These are phyloP conservation scores for Diaporthe sp. DNA, from an alignment of 2,329 filamentous ascomycete species.

Conservation along the genomic window DNA sequence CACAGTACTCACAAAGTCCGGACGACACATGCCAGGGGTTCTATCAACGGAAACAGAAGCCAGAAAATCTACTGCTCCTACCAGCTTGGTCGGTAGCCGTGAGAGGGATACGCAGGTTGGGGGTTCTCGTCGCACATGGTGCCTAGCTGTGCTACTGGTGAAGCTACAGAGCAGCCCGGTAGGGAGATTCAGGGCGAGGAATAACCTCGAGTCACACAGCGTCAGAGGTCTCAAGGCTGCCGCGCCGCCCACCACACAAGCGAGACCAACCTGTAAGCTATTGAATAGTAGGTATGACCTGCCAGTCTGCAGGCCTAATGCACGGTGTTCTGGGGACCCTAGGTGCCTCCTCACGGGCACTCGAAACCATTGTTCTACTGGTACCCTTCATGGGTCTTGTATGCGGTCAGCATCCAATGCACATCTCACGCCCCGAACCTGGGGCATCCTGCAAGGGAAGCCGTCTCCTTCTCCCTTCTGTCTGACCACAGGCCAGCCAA, in stretches of 20 bases:
- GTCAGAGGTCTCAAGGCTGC: conserved; percentile 1
- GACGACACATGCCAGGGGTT: not conserved
- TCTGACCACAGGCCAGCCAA: not conserved
- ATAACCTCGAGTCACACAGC: not conserved
- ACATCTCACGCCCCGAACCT: not conserved
- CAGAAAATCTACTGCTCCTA: not conserved
- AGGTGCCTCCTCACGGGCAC: not conserved
- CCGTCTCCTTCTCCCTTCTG: not conserved
- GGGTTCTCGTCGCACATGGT: not conserved
- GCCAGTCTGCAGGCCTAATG: not conserved
- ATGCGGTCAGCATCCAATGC: conserved; percentile 23
- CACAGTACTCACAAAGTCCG: not conserved
- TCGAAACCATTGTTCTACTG: not conserved
- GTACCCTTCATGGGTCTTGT: not conserved
- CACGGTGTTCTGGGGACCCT: not conserved
- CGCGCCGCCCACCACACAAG: not conserved
- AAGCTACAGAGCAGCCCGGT: not conserved
- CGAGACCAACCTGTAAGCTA: not conserved
- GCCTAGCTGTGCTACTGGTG: conserved; percentile 1
- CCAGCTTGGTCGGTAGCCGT: not conserved
- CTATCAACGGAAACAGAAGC: not conserved
- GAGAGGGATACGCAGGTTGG: not conserved
- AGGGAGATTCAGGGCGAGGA: not conserved
- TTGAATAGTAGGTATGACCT: not conserved
- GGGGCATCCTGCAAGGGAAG: conserved; percentile 21